Base-by-base conservation (phyloP, 306 rosid species). In the Dalbergia oliveri region DNA sequence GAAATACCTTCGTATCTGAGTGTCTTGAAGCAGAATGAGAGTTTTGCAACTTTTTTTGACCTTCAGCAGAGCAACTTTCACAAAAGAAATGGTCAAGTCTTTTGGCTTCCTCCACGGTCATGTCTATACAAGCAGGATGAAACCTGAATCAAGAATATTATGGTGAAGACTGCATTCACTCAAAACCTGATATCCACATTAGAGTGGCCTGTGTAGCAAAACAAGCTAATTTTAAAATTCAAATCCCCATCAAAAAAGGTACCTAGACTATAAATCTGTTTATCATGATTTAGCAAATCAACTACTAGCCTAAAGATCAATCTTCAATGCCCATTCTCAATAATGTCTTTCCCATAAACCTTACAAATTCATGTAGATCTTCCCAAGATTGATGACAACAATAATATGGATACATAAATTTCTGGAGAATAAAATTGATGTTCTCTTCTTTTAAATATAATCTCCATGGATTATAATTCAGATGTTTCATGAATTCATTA, bases 71-170 rank as follows among this genome's bases (percentile, higher is more conserved):
- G 79, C 99, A 95, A 73, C 84, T 69, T 87, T 93, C 99, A 79
- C 99, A 96, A 74, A 83, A 96, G 88, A 96, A 96, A 87, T 90
- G 92, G 59, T 96, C 98, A 21, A 96, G 93, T 85, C 94, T 85
- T 79, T 90, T 78, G 47, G 99, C 98, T 86, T 96, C 98, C 88
- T 96, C 97, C 59, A 83, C 88, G 66, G 92, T 89, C 99, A 96
- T 96, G 91, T 96, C 97, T 90, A 96, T 91, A 89, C 99, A 96
- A 82, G 92, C 91, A 87, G 99, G 99, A 84, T 96, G 99, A 84
- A 96, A 96, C 99, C 99, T 96, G 93, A 83, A 95, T 85, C 82
- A 91, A 85, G 69, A 86, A 81, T 60, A 82, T 72, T 71, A 81
- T 79, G 89, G 69, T 81, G 75, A 88, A 86, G 67, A 85, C 59